Evolutionary conservation across 768 basidiomycete genomes (phyloP).

Genomic region (Tricholoma flavovirens): DNA sequence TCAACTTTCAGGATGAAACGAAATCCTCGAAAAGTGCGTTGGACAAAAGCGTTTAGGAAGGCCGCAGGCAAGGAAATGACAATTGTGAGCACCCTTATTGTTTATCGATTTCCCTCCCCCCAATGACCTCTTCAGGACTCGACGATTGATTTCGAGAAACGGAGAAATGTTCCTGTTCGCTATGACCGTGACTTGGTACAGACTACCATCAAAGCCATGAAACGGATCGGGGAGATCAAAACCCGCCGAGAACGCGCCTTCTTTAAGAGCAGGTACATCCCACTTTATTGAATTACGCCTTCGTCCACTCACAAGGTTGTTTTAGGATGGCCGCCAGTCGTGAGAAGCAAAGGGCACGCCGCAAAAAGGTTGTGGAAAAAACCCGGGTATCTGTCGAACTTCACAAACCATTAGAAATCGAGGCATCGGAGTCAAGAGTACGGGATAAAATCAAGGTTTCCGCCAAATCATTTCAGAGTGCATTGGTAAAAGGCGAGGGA

Average conservation of each 20-base stretch:
- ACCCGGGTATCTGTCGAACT: conserved; percentile 57
- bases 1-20: conserved; percentile 81
- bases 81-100: conserved; percentile 56
- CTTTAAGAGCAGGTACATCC: conserved; percentile 81
- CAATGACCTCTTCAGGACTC: conserved; percentile 60
- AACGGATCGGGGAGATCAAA: conserved; percentile 90
- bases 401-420: conserved; percentile 53
- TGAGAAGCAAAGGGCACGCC: conserved; percentile 70
- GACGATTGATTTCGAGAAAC: conserved; percentile 98
- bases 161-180: conserved; percentile 93
- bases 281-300: neutral
- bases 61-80: conserved; percentile 99
- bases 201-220: conserved; percentile 95
- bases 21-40: conserved; percentile 96
- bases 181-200: conserved; percentile 93
- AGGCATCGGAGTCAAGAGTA: conserved; percentile 39
- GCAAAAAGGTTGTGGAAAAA: conserved; percentile 58
- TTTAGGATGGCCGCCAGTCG: conserved; percentile 79
- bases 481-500: conserved; percentile 77
- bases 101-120: neutral
- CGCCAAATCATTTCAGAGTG: conserved; percentile 54
- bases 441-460: conserved; percentile 77
- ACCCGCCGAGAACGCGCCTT: conserved; percentile 86
- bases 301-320: conserved; percentile 2
- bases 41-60: conserved; percentile 99